Evolutionary conservation across 768 basidiomycete species (phyloP).

Genomic region (Amanita jacksonii): DNA sequence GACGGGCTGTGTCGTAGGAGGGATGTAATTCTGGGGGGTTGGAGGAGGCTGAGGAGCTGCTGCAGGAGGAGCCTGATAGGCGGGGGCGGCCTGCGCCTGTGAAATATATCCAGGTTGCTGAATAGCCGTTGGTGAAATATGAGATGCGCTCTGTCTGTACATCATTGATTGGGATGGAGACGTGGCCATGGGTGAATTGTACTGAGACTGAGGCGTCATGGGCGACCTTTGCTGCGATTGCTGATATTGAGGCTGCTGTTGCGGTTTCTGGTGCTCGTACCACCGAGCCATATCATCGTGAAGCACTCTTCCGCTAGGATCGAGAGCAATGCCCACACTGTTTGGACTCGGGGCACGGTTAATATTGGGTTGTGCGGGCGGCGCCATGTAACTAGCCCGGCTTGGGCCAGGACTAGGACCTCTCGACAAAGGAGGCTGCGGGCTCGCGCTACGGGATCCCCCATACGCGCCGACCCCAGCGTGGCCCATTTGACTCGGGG

Average conservation of each 20-base stretch:
- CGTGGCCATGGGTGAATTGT: conserved; percentile 5
- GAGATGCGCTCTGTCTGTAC: neutral
- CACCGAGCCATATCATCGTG: conserved; percentile 70
- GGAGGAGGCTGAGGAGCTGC: neutral
- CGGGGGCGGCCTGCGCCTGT: conserved; percentile 2
- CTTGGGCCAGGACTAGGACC: conserved; percentile 45
- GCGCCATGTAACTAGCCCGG: conserved; percentile 28
- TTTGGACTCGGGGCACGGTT: conserved; percentile 65
- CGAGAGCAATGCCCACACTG: conserved; percentile 74
- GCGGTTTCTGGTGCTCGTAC: conserved; percentile 36
- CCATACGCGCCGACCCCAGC: conserved; percentile 78
- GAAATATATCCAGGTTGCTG: conserved; percentile 1
- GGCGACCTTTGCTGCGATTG: neutral
- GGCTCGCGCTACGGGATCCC: conserved; percentile 52
- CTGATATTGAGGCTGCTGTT: conserved; percentile 10
- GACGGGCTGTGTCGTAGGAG: conserved; percentile 10
- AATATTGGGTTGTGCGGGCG: conserved; percentile 27
- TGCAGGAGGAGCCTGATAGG: conserved; percentile 4
- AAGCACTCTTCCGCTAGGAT: conserved; percentile 69
- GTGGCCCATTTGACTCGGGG: conserved; percentile 57
- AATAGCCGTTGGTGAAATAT: neutral
- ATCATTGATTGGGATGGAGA: neutral
- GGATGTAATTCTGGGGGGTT: conserved; percentile 6
- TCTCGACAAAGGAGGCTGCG: conserved; percentile 42
- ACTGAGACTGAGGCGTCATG: conserved; percentile 2